Percentiles rank a stretch among this genome's conserved stretches.
Evolutionary conservation across 441 rosid genomes (phyloP).

Genomic region (Corymbia calophylla): DNA sequence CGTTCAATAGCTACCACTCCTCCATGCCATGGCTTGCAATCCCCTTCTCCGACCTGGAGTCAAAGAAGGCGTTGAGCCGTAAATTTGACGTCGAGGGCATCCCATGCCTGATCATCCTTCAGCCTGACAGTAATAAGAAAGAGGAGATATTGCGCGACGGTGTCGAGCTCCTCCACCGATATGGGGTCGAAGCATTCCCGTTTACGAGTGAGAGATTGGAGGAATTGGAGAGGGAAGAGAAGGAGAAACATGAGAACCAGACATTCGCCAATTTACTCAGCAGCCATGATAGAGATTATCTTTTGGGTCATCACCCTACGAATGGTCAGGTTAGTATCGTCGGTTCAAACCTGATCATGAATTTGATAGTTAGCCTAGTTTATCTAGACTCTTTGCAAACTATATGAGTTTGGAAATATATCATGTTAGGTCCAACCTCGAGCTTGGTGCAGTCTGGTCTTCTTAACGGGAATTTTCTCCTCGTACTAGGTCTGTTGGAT

Average conservation of each 20-base stretch:
- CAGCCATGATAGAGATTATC: constrained; percentile 28
- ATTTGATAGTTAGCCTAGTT: background rate
- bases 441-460: background rate
- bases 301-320: constrained; percentile 21
- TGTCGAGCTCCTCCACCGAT: constrained; percentile 36
- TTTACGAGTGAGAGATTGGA: constrained; percentile 39
- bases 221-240: constrained; percentile 32
- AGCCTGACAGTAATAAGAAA: constrained; percentile 27
- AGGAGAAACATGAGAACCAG: constrained; percentile 42
- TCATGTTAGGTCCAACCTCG: background rate
- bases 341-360: background rate
- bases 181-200: constrained; percentile 45
- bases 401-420: background rate
- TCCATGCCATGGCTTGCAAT: constrained; percentile 58
- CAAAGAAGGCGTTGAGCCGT: constrained; percentile 35
- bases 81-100: constrained; percentile 46
- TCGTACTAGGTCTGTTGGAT: background rate
- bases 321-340: constrained; percentile 19
- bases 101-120: constrained; percentile 45
- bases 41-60: constrained; percentile 49
- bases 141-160: constrained; percentile 26
- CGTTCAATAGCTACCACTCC: constrained; percentile 37
- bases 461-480: background rate
- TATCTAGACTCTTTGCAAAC: background rate
- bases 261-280: constrained; percentile 28